Evolutionary conservation across 2,329 filamentous ascomycete genomes (phyloP).

Genomic region (Falciphora oryzae): DNA sequence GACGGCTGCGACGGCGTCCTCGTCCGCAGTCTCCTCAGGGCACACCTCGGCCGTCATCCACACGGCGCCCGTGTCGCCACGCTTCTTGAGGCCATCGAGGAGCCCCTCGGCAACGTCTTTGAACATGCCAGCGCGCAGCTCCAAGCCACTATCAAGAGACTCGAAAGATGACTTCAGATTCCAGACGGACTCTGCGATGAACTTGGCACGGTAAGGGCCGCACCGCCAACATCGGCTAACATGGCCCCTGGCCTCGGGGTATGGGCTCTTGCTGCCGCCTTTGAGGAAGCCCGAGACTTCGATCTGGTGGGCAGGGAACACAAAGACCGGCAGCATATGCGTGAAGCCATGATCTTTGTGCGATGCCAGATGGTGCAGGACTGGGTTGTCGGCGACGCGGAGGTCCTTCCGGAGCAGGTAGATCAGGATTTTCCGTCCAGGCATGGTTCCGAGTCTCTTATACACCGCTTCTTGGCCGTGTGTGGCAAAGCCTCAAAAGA

Average conservation of each 20-base stretch:
- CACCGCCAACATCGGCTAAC: slow-evolving; percentile 67
- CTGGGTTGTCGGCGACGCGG: slow-evolving; percentile 67
- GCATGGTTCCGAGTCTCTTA: background rate
- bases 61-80: slow-evolving; percentile 44
- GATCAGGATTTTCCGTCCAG: slow-evolving; percentile 48
- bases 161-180: slow-evolving; percentile 61
- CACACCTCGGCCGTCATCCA: slow-evolving; percentile 73
- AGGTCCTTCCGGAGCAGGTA: slow-evolving; percentile 70
- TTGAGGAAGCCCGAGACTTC: slow-evolving; percentile 70
- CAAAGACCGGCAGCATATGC: slow-evolving; percentile 65
- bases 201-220: slow-evolving; percentile 65
- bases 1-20: slow-evolving; percentile 45
- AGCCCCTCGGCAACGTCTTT: slow-evolving; percentile 55
- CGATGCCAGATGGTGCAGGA: slow-evolving; percentile 54
- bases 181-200: slow-evolving; percentile 68
- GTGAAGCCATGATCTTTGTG: slow-evolving; percentile 49
- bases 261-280: slow-evolving; percentile 49
- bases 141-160: slow-evolving; percentile 52
- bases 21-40: slow-evolving; percentile 62
- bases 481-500: background rate
- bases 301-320: slow-evolving; percentile 64
- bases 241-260: slow-evolving; percentile 61
- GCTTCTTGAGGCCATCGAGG: slow-evolving; percentile 40
- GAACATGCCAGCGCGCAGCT: slow-evolving; percentile 57
- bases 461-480: background rate